phyloP scores from a whole-genome alignment of 2,329 filamentous ascomycete genomes.

The Harringtonia lauricola region DNA sequence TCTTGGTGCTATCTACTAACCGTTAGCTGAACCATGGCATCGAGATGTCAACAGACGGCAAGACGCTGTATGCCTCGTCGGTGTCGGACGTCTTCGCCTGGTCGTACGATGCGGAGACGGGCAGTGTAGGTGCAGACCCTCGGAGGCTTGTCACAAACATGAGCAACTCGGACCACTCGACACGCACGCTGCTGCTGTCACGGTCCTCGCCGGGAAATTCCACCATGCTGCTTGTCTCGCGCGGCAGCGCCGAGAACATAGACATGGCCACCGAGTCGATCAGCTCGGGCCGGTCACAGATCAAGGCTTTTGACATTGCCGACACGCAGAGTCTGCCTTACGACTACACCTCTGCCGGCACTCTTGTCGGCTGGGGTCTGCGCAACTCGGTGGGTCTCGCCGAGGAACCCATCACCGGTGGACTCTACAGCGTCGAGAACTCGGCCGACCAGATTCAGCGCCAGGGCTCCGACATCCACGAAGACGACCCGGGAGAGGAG shows the following conservation, averaged over 20 bases:
- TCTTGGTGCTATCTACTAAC: background rate
- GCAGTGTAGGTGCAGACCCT: conserved; percentile 28
- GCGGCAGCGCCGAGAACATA: conserved; percentile 53
- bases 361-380: conserved; percentile 49
- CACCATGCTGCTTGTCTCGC: conserved; percentile 46
- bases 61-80: conserved; percentile 46
- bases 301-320: conserved; percentile 43
- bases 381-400: conserved; percentile 58
- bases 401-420: conserved; percentile 24
- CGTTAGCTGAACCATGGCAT: conserved; percentile 44
- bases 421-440: conserved; percentile 12
- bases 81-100: conserved; percentile 48
- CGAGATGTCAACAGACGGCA: conserved; percentile 40
- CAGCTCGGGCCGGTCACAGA: conserved; percentile 48
- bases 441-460: conserved; percentile 34
- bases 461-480: conserved; percentile 43
- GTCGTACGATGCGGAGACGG: conserved; percentile 45
- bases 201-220: conserved; percentile 32
- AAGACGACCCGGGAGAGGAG: conserved; percentile 62
- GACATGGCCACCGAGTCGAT: conserved; percentile 41
- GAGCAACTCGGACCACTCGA: conserved; percentile 49
- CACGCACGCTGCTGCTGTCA: conserved; percentile 55
- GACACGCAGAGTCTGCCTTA: conserved; percentile 22
- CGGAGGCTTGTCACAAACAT: conserved; percentile 51
- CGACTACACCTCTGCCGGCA: conserved; percentile 36